phyloP scores from a whole-genome alignment of 768 basidiomycete species.

The Cystofilobasidium capitatum region DNA sequence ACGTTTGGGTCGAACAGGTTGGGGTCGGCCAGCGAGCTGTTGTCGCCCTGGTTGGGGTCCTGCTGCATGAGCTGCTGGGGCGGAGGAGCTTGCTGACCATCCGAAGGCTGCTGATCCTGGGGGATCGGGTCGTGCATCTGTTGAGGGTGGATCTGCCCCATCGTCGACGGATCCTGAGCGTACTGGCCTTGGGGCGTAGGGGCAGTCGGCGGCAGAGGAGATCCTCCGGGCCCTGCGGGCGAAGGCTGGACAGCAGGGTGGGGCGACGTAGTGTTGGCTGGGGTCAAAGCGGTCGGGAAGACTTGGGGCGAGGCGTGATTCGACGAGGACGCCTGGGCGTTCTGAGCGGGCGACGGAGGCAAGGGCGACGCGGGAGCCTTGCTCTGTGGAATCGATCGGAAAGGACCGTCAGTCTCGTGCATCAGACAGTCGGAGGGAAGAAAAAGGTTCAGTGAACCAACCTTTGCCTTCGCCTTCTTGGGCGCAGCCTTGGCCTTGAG shows the following conservation, averaged over 20 bases:
- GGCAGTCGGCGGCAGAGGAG: background rate
- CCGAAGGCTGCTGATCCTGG: background rate
- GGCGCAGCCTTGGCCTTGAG: background rate
- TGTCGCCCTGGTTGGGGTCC: background rate
- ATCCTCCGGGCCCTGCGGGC: background rate
- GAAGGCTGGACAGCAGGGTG: background rate
- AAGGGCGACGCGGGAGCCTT: background rate
- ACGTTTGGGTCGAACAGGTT: background rate
- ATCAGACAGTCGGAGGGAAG: background rate
- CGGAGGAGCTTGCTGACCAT: background rate
- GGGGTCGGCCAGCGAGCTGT: background rate
- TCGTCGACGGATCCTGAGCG: background rate
- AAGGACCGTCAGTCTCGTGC: background rate
- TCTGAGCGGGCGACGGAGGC: background rate
- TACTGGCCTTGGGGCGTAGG: background rate
- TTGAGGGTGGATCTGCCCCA: too few relatives aligned
- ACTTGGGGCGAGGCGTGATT: slow-evolving; percentile 4
- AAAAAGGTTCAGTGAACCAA: too few relatives aligned
- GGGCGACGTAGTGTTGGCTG: background rate
- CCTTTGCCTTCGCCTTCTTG: background rate
- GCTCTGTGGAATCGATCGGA: background rate
- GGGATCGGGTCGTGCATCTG: background rate
- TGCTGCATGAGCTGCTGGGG: background rate
- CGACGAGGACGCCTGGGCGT: background rate
- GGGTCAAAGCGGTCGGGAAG: background rate